Evolutionary conservation across 345 rosid species (phyloP), one percentile per base, ranked within the genome.

Genomic region (Gossypium stocksii): DNA sequence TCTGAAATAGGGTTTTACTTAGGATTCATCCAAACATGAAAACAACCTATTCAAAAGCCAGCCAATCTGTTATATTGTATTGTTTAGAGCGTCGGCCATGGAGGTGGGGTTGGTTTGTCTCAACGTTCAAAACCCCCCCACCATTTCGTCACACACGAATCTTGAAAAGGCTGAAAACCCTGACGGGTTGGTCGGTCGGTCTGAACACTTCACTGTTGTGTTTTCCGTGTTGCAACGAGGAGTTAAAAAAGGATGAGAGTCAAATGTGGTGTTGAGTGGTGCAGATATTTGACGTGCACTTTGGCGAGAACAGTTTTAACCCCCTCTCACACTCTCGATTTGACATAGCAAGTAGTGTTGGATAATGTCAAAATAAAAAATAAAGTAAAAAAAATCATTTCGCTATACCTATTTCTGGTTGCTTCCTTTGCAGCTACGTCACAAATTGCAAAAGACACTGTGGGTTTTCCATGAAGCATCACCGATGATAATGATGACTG

Each of bases 271-370:
- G 49, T 41, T 71, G 64, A 56, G 74, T 71, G 74, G 52, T 56
- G 65, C 74, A 71, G 74, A 2, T 71, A 38, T 71, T 56, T 71
- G 38, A 71, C 74, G 65, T 71, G 65, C 74, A 71, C 65, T 54
- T 49, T 56, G 74, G 52, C 14, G 53, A 71, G 41, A 71, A 71
- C 74, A 71, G 74, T 71, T 48, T 7, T 20, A 65, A 27, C 17
- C 14, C 12, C 27, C 9, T 11, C 9, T 49, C 72, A 23, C 58
- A 16, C 56, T 14, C 15, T 41, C 51, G 74, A 71, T 56, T 71
- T 71, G 64, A 71, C 74, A 54, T 19, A 54, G 65, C 74, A 49
- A 71, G 53, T 13, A 71, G 61, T 22, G 61, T 22, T 56, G 63
- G 38, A 57, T 46, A 22, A 7, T 71, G 29, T 38, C 74, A 56